Percentiles rank a stretch among this genome's conserved stretches.
These are phyloP conservation scores for Mentha longifolia DNA, from an alignment of 257 asterid genomes.

Conservation along the genomic window DNA sequence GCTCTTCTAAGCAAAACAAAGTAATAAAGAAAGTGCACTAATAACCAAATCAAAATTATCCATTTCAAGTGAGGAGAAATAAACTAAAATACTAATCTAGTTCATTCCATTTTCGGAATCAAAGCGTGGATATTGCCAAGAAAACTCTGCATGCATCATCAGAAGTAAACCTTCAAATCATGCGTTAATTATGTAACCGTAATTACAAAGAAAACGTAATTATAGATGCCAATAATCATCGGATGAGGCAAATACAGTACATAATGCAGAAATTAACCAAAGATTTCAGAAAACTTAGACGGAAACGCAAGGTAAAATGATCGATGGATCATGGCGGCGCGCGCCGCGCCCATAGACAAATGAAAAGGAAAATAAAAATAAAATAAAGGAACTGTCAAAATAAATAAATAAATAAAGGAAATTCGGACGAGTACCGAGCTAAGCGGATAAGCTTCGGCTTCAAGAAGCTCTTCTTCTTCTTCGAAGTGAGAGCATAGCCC, in stretches of 20 bases:
- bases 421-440: slow-evolving; percentile 51
- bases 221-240: not conserved
- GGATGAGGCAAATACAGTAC: slow-evolving; percentile 9
- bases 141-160: slow-evolving; percentile 31
- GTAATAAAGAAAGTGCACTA: slow-evolving; percentile 11
- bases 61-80: slow-evolving; percentile 22
- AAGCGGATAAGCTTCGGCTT: slow-evolving; percentile 58
- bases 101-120: slow-evolving; percentile 14
- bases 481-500: slow-evolving; percentile 72
- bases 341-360: not conserved
- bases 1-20: not conserved
- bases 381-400: not conserved
- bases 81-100: slow-evolving; percentile 9
- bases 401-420: not conserved
- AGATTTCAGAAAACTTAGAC: slow-evolving; percentile 1
- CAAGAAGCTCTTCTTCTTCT: slow-evolving; percentile 71
- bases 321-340: slow-evolving; percentile 15
- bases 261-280: not conserved
- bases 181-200: not conserved
- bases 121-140: slow-evolving; percentile 1
- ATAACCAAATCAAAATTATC: slow-evolving; percentile 26
- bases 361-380: not conserved
- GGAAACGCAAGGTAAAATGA: slow-evolving; percentile 12
- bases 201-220: slow-evolving; percentile 1
- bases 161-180: not conserved